These are phyloP conservation scores for Candida sojae DNA, from an alignment of 1,139 yeast species.

Conservation along the genomic window DNA sequence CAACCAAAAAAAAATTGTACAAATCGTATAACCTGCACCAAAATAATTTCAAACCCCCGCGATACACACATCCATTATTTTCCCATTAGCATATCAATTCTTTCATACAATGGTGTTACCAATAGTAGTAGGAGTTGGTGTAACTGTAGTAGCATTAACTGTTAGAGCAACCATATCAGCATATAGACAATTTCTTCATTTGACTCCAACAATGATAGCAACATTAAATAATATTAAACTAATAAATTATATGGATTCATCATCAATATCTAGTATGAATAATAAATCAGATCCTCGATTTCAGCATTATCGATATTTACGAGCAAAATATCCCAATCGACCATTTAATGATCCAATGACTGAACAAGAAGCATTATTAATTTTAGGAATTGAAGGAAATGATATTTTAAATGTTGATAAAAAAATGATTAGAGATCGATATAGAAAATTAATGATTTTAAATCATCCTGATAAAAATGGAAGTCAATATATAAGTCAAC, in stretches of 20 bases:
- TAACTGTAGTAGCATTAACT: conserved; percentile 54
- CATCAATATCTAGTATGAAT: conserved; percentile 3
- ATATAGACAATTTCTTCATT: conserved; percentile 36
- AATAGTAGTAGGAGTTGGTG: conserved; percentile 57
- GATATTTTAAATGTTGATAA: conserved; percentile 50
- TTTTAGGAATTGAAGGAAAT: conserved; percentile 54
- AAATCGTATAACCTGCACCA: neutral
- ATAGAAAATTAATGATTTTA: conserved; percentile 62
- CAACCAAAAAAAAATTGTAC: too few relatives aligned
- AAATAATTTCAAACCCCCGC: neutral
- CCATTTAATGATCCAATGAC: conserved; percentile 58
- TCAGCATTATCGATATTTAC: conserved; percentile 25
- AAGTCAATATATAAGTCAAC: conserved; percentile 67
- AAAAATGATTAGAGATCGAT: conserved; percentile 51
- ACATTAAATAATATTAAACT: conserved; percentile 46
- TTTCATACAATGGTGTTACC: conserved; percentile 46
- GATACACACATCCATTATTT: too few relatives aligned
- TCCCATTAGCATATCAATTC: too few relatives aligned
- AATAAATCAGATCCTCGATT: conserved; percentile 19
- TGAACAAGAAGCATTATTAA: conserved; percentile 58
- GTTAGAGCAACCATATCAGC: conserved; percentile 53
- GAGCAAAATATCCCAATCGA: conserved; percentile 37
- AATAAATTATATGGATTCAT: conserved; percentile 11
- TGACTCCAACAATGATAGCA: conserved; percentile 61
- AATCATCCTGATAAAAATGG: conserved; percentile 84